Percentiles rank a stretch among this genome's conserved stretches.
phyloP scores from a whole-genome alignment of 805 yeast genomes.

The Lipomyces sp. region DNA sequence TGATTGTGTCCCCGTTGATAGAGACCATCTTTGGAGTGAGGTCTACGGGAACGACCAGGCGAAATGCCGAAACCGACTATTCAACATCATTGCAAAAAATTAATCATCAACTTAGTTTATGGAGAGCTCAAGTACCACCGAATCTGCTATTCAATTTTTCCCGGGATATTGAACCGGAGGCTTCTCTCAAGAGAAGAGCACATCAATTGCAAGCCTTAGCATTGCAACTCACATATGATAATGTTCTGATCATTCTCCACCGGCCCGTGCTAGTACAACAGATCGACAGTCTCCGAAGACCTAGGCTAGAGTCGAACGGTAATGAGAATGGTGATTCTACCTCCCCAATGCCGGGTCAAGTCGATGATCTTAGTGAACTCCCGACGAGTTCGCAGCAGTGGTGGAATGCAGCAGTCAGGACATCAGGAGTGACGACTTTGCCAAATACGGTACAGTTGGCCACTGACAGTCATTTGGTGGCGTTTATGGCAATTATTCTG shows the following conservation, averaged over 20 bases:
- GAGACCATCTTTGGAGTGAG: slow-evolving; percentile 2
- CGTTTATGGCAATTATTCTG: slow-evolving; percentile 1
- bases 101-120: background rate
- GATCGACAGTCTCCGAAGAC: background rate
- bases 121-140: background rate
- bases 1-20: background rate
- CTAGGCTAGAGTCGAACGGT: background rate
- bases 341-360: background rate
- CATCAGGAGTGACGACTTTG: background rate
- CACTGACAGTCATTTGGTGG: slow-evolving; percentile 7
- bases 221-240: slow-evolving; percentile 25
- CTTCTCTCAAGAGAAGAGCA: background rate
- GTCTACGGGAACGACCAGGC: background rate
- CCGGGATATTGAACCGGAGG: slow-evolving; percentile 2
- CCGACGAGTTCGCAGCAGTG: slow-evolving; percentile 2
- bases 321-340: background rate
- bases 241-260: slow-evolving; percentile 28
- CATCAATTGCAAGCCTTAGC: slow-evolving; percentile 23
- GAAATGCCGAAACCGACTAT: background rate
- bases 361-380: background rate
- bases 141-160: background rate
- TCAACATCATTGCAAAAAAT: background rate
- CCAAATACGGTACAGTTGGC: background rate
- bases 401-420: slow-evolving; percentile 7
- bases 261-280: slow-evolving; percentile 25